These are phyloP conservation scores for Ustilago bromivora DNA, from an alignment of 1,284 basidiomycete species.

Conservation along the genomic window DNA sequence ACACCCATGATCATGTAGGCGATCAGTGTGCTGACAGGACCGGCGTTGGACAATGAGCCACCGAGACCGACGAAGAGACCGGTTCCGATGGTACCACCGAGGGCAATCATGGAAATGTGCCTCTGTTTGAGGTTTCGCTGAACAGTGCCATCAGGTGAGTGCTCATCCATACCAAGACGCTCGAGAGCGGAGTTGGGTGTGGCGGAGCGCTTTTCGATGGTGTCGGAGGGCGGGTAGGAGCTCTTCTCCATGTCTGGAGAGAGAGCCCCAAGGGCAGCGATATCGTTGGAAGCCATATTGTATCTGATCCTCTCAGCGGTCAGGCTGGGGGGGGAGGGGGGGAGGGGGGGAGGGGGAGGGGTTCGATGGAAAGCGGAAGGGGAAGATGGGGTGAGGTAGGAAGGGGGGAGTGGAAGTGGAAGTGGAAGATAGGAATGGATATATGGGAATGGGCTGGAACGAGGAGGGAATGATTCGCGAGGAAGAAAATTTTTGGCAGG, in stretches of 20 bases:
- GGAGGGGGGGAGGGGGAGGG: neutral
- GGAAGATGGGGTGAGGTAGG: slow-evolving; percentile 1
- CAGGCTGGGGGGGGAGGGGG: neutral
- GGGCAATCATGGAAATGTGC: slow-evolving; percentile 62
- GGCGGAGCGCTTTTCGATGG: slow-evolving; percentile 24
- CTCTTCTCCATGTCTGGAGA: slow-evolving; percentile 37
- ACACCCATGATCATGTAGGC: slow-evolving; percentile 69
- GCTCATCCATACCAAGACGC: slow-evolving; percentile 39
- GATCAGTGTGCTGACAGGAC: slow-evolving; percentile 71
- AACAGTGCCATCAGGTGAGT: slow-evolving; percentile 38
- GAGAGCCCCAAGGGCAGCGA: slow-evolving; percentile 9
- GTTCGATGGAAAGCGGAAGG: neutral
- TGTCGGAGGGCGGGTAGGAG: slow-evolving; percentile 26
- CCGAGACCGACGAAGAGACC: slow-evolving; percentile 81
- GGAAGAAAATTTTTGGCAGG: slow-evolving; percentile 18
- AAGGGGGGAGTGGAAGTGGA: neutral
- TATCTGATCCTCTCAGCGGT: neutral
- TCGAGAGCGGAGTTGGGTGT: slow-evolving; percentile 21
- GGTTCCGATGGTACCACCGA: slow-evolving; percentile 66
- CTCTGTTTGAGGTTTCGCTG: slow-evolving; percentile 54
- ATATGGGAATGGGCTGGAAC: slow-evolving; percentile 21
- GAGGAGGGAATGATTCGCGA: slow-evolving; percentile 15
- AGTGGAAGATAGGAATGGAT: slow-evolving; percentile 3
- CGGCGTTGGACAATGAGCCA: slow-evolving; percentile 71
- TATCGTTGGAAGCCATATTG: slow-evolving; percentile 35